These are phyloP conservation scores for Atalantia buxifolia DNA, from an alignment of 345 rosid genomes.

Conservation along the genomic window DNA sequence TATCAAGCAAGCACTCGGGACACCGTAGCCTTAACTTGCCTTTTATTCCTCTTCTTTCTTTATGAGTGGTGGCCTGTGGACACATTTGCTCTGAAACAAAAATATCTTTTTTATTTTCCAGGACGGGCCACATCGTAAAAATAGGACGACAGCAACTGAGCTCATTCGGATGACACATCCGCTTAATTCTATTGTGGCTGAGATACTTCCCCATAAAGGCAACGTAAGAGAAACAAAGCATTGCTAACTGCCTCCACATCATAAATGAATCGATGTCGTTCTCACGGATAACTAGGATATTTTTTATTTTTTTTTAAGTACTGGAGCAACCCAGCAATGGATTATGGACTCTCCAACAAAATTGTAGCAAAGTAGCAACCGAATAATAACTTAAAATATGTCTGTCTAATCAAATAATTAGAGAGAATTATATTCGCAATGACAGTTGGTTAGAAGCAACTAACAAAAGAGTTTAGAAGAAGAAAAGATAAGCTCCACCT, in stretches of 20 bases:
- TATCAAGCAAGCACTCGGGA: not conserved
- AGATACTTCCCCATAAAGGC: not conserved
- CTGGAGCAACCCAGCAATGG: not conserved
- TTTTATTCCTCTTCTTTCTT: not conserved
- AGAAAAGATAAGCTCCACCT: constrained; percentile 8
- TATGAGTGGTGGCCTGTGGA: too few relatives aligned
- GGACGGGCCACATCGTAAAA: not conserved
- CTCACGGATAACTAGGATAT: not conserved
- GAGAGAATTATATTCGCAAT: not conserved
- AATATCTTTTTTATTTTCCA: not conserved
- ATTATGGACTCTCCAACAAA: not conserved
- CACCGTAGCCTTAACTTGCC: not conserved
- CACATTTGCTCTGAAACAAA: not conserved
- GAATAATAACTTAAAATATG: not conserved
- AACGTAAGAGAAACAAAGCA: not conserved
- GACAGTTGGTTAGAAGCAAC: not conserved
- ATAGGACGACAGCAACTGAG: not conserved
- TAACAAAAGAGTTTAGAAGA: not conserved
- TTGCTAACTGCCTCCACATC: not conserved
- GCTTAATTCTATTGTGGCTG: not conserved
- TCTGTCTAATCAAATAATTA: constrained; percentile 3
- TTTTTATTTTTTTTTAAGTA: not conserved
- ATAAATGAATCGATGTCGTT: not conserved
- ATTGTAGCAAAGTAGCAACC: not conserved
- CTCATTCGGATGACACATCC: not conserved